Conservation (phyloP, 73 alveolate species). For the Symbiodinium pilosum region DNA sequence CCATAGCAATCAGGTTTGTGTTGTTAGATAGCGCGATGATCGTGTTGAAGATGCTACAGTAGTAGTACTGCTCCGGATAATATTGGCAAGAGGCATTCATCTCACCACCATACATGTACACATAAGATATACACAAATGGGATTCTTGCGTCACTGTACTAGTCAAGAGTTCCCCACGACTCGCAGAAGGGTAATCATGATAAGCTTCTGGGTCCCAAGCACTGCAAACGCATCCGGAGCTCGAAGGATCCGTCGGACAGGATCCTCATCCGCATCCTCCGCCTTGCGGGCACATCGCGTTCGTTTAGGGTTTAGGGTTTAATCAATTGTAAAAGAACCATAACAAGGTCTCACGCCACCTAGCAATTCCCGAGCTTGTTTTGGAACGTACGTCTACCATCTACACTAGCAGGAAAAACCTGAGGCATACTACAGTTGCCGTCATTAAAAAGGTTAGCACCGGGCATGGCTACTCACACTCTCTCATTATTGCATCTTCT, state of each 20-base stretch:
- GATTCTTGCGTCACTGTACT: neutral
- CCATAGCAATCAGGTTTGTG: too few species aligned
- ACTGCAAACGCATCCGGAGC: conserved; percentile 82
- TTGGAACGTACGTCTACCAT: too few species aligned
- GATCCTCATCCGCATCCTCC: conserved; percentile 14
- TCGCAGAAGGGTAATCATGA: neutral
- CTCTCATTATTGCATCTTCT: too few species aligned
- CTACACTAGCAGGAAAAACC: too few species aligned
- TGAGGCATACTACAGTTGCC: too few species aligned
- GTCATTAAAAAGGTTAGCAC: too few species aligned
- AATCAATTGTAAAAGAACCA: too few species aligned
- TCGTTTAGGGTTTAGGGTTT: neutral
- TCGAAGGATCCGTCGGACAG: conserved; percentile 56
- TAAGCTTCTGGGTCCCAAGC: neutral
- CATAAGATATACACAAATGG: neutral
- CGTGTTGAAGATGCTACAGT: too few species aligned
- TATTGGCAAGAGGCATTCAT: neutral
- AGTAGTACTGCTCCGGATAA: too few species aligned
- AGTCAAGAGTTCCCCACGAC: neutral
- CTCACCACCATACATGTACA: neutral
- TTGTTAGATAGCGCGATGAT: too few species aligned
- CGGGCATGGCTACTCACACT: too few species aligned
- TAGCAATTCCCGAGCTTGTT: neutral
- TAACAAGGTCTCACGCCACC: too few species aligned
- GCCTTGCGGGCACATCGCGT: neutral